Percentiles rank a stretch among this genome's conserved stretches.
phyloP scores from a whole-genome alignment of 73 alveolate species.

The Durusdinium trenchii region DNA sequence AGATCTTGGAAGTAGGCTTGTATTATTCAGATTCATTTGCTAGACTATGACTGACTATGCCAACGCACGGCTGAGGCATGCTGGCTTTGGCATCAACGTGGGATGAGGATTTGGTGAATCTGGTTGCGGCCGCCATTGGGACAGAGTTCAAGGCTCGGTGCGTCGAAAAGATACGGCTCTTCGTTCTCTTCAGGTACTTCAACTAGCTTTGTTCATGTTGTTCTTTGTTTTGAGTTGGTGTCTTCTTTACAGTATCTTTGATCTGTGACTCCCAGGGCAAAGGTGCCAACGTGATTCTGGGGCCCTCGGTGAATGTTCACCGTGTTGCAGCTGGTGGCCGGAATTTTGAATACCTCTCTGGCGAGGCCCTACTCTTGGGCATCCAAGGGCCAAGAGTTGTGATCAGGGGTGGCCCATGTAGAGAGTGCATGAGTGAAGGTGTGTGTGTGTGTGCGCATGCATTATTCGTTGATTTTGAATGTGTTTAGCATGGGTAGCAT shows the following conservation, averaged over 20 bases:
- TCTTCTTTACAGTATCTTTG: not conserved
- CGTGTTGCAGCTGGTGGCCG: slow-evolving; percentile 71
- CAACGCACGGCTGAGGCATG: slow-evolving; percentile 41
- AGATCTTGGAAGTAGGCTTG: not conserved
- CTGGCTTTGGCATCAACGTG: slow-evolving; percentile 84
- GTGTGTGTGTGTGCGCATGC: no score
- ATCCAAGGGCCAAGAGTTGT: no score
- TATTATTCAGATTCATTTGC: no score
- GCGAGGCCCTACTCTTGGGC: no score
- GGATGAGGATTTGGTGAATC: slow-evolving; percentile 40
- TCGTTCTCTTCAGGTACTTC: not conserved
- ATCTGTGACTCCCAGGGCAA: slow-evolving; percentile 15
- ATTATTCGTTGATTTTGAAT: no score
- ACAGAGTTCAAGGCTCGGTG: slow-evolving; percentile 73
- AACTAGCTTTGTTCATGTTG: not conserved
- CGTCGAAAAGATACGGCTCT: not conserved
- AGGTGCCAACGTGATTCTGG: slow-evolving; percentile 86
- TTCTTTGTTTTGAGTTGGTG: no score
- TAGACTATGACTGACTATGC: not conserved
- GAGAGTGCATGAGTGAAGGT: no score
- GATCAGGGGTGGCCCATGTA: no score
- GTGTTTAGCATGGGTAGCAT: no score
- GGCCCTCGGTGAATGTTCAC: slow-evolving; percentile 81
- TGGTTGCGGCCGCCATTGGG: slow-evolving; percentile 78
- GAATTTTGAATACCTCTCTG: slow-evolving; percentile 70